Conservation (phyloP, 768 basidiomycete species). For the Suillus americanus region DNA sequence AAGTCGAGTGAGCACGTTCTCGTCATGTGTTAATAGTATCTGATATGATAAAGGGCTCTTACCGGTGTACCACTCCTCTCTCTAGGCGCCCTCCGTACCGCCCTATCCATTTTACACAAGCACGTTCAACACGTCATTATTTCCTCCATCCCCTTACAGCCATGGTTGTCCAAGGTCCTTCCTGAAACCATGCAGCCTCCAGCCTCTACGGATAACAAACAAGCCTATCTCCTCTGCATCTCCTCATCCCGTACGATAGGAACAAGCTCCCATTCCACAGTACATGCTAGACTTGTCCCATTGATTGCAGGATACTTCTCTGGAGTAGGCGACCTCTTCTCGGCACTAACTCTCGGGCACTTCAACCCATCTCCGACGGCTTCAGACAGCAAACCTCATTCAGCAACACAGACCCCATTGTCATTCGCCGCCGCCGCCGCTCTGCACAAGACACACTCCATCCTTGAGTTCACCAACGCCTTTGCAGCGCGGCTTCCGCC, state of each 20-base stretch:
- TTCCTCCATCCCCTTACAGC: constrained; percentile 76
- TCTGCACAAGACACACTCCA: constrained; percentile 71
- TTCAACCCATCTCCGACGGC: constrained; percentile 41
- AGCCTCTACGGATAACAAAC: constrained; percentile 17
- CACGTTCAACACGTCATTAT: constrained; percentile 87
- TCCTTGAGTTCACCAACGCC: constrained; percentile 61
- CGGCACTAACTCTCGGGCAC: constrained; percentile 84
- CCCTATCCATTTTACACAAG: constrained; percentile 75
- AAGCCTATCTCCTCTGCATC: constrained; percentile 74
- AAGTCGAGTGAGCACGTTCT: constrained; percentile 72
- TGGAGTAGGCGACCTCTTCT: constrained; percentile 96
- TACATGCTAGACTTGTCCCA: constrained; percentile 74
- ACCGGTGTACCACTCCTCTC: constrained; percentile 73
- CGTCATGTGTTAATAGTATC: not conserved
- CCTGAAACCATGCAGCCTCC: constrained; percentile 40
- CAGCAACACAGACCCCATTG: constrained; percentile 28
- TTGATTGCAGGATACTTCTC: constrained; percentile 90
- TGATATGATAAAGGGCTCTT: constrained; percentile 53
- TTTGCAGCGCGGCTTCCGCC: constrained; percentile 57
- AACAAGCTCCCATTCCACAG: constrained; percentile 32
- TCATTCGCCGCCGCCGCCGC: constrained; percentile 54
- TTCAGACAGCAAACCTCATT: constrained; percentile 10
- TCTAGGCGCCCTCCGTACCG: constrained; percentile 60
- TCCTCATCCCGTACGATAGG: constrained; percentile 51
- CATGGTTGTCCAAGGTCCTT: constrained; percentile 58